Evolutionary conservation across 2,329 filamentous ascomycete species (phyloP).

Genomic region (Colletotrichum agaves): DNA sequence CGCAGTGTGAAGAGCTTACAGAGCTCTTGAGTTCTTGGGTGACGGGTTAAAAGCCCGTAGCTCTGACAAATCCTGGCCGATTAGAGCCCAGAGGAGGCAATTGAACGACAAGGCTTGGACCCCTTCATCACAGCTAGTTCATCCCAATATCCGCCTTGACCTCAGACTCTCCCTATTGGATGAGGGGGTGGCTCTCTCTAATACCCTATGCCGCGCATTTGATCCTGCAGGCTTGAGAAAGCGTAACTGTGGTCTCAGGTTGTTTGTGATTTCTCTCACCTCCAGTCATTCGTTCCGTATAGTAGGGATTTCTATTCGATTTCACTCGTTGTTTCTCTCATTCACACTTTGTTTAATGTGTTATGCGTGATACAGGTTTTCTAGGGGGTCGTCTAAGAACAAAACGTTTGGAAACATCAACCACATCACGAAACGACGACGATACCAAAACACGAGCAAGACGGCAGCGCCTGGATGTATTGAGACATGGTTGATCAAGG

Average conservation of each 20-base stretch:
- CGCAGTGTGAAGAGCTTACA: background rate
- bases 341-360: background rate
- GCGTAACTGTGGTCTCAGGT: slow-evolving; percentile 3
- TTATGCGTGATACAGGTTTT: background rate
- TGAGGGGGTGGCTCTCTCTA: slow-evolving; percentile 18
- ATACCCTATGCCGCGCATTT: slow-evolving; percentile 31
- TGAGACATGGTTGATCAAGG: slow-evolving; percentile 27
- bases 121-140: slow-evolving; percentile 32
- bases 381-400: slow-evolving; percentile 2
- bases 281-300: slow-evolving; percentile 23
- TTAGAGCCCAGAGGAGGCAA: slow-evolving; percentile 21
- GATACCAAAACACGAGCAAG: background rate
- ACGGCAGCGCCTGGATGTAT: slow-evolving; percentile 20
- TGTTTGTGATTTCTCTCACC: background rate
- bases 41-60: background rate
- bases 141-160: slow-evolving; percentile 37
- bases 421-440: background rate
- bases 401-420: background rate
- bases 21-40: background rate
- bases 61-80: slow-evolving; percentile 11
- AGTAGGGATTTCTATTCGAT: background rate
- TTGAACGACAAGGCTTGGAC: slow-evolving; percentile 32
- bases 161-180: background rate
- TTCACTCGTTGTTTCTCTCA: background rate
- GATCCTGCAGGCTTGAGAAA: background rate